These are phyloP conservation scores for Aspergillus cejpii DNA, from an alignment of 2,329 filamentous ascomycete genomes.

Conservation along the genomic window DNA sequence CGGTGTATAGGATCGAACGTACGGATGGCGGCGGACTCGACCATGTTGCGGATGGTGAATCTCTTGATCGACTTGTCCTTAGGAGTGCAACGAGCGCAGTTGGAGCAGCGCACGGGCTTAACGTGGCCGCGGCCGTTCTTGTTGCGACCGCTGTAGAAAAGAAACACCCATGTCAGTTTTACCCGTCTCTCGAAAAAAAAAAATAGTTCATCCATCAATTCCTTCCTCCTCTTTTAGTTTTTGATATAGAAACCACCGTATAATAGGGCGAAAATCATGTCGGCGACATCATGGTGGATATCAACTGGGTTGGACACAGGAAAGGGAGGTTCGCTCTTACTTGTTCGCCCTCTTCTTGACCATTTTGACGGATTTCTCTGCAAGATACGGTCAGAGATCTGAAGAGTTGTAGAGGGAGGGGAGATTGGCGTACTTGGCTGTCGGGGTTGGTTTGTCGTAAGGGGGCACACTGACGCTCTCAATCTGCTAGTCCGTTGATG, in stretches of 20 bases:
- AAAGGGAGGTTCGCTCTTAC: constrained; percentile 44
- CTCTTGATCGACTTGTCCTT: constrained; percentile 99
- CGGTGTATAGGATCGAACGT: constrained; percentile 48
- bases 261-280: constrained; percentile 4
- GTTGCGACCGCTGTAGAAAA: constrained; percentile 75
- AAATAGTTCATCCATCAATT: too few species aligned
- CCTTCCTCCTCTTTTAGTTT: neutral
- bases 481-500: constrained; percentile 22
- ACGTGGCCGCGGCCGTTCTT: constrained; percentile 99
- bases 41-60: constrained; percentile 99
- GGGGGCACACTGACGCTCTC: constrained; percentile 32
- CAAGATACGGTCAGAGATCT: constrained; percentile 27
- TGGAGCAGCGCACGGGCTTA: constrained; percentile 95
- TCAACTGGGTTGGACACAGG: constrained; percentile 21
- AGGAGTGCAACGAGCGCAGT: constrained; percentile 83
- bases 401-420: constrained; percentile 18
- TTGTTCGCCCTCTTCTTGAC: constrained; percentile 72
- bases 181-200: too few species aligned
- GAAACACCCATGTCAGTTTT: constrained; percentile 29
- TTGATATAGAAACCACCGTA: neutral
- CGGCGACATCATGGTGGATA: constrained; percentile 8
- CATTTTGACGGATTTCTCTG: constrained; percentile 55
- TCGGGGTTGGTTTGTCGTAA: constrained; percentile 37
- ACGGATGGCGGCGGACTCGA: constrained; percentile 99
- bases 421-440: constrained; percentile 36